Evolutionary conservation across 148 eudicot genomes (phyloP), one percentile per base, ranked within the genome.

Genomic region (Talinum fruticosum): DNA sequence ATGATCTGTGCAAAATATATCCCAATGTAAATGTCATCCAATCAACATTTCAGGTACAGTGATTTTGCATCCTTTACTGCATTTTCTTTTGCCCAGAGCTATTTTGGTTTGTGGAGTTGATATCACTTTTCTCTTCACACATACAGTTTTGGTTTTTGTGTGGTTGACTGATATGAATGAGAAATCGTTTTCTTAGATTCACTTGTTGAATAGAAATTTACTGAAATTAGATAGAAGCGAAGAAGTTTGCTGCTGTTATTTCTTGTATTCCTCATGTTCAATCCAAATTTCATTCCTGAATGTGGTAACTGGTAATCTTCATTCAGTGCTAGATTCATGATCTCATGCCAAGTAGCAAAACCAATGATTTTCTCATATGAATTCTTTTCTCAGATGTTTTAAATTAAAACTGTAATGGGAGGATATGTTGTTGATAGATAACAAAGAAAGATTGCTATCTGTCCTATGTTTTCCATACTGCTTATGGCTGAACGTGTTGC

Each of bases 11-110:
- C 89, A 92, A 92, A 88, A 83, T 94, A 57, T 92, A 90, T 84
- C 93, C 94, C 66, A 94, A 92, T 86, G 92, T 94, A 10, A 79
- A 84, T 78, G 98, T 94, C 78, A 94, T 94, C 81, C 98, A 94
- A 66, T 90, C 98, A 33, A 94, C 98, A 34, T 94, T 94, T 81
- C 98, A 94, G 98, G 98, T 92, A 78, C n/a, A 64, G 35, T 62
- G 62, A 8, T 23, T 53, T 66, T 24, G 23, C 57, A 41, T 66
- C 71, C 45, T 45, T 81, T 23, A 21, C 38, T 36, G 5, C 66
- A 34, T 37, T 13, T 59, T 54, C 57, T 57, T 13, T 75, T 61
- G 47, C 45, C 14, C 64, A 65, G 19, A 44, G 8, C 34, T 33
- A 0, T 79, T 64, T 45, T 24, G 19, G 21, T 59, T 61, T 32